These are phyloP conservation scores for Penicillium concentricum DNA, from an alignment of 2,329 filamentous ascomycete genomes.

Conservation along the genomic window DNA sequence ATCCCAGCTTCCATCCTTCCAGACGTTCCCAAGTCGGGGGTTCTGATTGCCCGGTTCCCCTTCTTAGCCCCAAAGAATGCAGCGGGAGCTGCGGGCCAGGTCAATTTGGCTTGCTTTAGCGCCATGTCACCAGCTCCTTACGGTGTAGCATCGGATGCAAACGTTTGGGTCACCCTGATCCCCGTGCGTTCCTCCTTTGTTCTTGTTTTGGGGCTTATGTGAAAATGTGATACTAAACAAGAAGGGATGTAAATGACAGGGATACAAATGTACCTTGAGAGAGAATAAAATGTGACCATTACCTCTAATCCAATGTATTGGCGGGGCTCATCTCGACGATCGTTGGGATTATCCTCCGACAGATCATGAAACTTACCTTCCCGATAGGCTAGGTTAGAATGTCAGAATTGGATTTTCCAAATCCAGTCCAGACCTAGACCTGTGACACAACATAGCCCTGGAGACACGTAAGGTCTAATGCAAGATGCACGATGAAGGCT, in stretches of 20 bases:
- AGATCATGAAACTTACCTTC: conserved; percentile 13
- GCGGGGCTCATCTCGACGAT: conserved; percentile 7
- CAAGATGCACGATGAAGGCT: conserved; percentile 1
- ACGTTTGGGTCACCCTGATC: conserved; percentile 1
- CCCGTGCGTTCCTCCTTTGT: conserved; percentile 7
- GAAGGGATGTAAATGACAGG: too few species aligned
- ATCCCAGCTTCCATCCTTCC: conserved; percentile 25
- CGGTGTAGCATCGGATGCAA: conserved; percentile 20
- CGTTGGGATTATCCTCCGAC: conserved; percentile 9
- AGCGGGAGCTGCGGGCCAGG: conserved; percentile 20
- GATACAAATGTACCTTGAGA: neutral
- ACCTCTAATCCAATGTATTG: neutral
- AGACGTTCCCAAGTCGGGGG: conserved; percentile 23
- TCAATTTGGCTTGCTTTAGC: conserved; percentile 25
- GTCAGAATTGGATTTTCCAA: conserved; percentile 7
- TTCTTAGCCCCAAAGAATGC: conserved; percentile 16
- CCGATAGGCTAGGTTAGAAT: conserved; percentile 13
- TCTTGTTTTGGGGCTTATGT: neutral
- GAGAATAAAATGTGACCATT: neutral
- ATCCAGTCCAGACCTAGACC: conserved; percentile 1
- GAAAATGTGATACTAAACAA: conserved; percentile 1
- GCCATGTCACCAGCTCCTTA: conserved; percentile 25
- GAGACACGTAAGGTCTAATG: conserved; percentile 6
- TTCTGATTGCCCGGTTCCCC: conserved; percentile 15
- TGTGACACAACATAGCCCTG: conserved; percentile 12